A percentile compares a stretch with the other conserved stretches of the same genome.
Evolutionary conservation across 1,139 yeast species (phyloP).

Genomic region (Pichia sp.): DNA sequence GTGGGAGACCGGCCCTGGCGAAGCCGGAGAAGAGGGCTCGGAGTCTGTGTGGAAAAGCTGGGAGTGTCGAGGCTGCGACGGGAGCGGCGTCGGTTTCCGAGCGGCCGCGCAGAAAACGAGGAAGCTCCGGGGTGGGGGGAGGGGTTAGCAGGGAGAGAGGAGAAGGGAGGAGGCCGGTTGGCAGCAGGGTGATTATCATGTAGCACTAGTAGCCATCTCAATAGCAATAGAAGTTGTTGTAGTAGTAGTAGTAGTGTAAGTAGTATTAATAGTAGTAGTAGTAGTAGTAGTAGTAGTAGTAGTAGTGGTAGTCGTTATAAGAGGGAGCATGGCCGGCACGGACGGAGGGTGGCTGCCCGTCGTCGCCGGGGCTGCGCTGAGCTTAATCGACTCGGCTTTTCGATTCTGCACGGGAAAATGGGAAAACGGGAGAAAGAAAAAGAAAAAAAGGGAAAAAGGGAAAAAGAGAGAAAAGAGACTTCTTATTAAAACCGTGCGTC

Average conservation of each 20-base stretch:
- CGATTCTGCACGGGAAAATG: background rate
- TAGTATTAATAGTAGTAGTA: too few relatives aligned
- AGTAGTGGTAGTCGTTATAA: too few relatives aligned
- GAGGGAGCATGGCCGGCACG: too few relatives aligned
- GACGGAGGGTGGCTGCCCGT: too few relatives aligned
- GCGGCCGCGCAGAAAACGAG: background rate
- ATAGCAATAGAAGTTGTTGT: too few relatives aligned
- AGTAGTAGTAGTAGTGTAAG: too few relatives aligned
- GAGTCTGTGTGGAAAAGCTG: background rate
- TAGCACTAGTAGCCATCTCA: too few relatives aligned
- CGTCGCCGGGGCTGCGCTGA: background rate
- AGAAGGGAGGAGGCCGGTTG: background rate
- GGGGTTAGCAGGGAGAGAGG: background rate
- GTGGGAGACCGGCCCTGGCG: too few relatives aligned
- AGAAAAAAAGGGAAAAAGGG: background rate
- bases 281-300: too few relatives aligned
- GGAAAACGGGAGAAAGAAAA: background rate
- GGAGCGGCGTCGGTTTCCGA: constrained; percentile 2
- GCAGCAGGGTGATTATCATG: too few relatives aligned
- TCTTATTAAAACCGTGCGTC: too few relatives aligned
- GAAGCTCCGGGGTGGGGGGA: background rate
- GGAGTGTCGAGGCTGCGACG: background rate
- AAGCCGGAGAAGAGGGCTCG: background rate
- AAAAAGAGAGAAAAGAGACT: background rate
- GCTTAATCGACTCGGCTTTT: constrained; percentile 2